A percentile compares a stretch with the other conserved stretches of the same genome.
phyloP scores from a whole-genome alignment of 805 yeast species.

The Metschnikowia henanensis region DNA sequence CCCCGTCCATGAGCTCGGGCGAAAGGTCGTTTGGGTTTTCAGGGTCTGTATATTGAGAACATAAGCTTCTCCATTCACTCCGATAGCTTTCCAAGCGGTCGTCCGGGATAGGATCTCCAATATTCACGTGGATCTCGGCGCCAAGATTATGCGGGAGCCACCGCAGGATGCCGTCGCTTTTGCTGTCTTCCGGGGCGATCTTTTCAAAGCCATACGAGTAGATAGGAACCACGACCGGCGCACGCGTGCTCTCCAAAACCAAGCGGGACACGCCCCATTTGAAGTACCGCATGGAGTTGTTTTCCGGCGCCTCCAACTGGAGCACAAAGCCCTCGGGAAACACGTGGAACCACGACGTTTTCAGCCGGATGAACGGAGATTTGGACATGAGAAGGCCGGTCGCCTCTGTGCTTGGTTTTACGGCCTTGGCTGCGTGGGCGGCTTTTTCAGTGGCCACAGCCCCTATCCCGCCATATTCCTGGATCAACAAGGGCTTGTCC shows the following conservation, averaged over 20 bases:
- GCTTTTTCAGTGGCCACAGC: slow-evolving; percentile 6
- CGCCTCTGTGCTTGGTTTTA: slow-evolving; percentile 30
- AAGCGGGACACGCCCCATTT: slow-evolving; percentile 93
- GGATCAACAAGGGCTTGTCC: slow-evolving; percentile 37
- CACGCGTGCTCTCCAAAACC: slow-evolving; percentile 74
- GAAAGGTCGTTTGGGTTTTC: slow-evolving; percentile 58
- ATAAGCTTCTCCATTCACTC: slow-evolving; percentile 64
- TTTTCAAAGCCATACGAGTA: slow-evolving; percentile 85
- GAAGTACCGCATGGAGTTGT: slow-evolving; percentile 89
- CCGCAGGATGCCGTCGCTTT: slow-evolving; percentile 54
- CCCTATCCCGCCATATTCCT: slow-evolving; percentile 31
- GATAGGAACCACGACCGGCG: slow-evolving; percentile 88
- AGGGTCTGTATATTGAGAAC: slow-evolving; percentile 52
- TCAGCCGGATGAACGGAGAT: slow-evolving; percentile 57
- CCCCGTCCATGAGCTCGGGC: slow-evolving; percentile 60
- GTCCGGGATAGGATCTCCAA: slow-evolving; percentile 74
- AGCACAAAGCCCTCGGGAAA: slow-evolving; percentile 95
- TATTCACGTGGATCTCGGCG: slow-evolving; percentile 61
- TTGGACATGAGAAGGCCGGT: slow-evolving; percentile 32
- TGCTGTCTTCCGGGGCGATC: slow-evolving; percentile 75
- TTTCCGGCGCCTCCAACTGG: slow-evolving; percentile 76
- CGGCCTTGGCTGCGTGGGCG: slow-evolving; percentile 20
- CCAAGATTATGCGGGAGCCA: slow-evolving; percentile 65
- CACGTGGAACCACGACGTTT: slow-evolving; percentile 88
- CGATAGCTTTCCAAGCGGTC: slow-evolving; percentile 59